A percentile compares a stretch with the other conserved stretches of the same genome.
These are phyloP conservation scores for Globisporangium sylvaticum DNA, from an alignment of 352 stramenopile genomes.

Conservation along the genomic window DNA sequence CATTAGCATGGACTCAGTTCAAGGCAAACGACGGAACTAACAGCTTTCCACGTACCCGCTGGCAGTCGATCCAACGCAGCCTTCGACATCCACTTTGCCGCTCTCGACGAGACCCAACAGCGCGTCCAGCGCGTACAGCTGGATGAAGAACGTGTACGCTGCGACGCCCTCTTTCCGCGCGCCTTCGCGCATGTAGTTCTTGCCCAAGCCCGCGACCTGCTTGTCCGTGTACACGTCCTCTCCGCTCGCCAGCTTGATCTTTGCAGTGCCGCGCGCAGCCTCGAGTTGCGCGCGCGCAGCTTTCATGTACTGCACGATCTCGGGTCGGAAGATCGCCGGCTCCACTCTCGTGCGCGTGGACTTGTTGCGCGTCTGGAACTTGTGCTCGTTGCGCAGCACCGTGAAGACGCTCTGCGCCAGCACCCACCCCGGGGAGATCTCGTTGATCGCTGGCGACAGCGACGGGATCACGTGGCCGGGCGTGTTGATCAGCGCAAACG, in stretches of 20 bases:
- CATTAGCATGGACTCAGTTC: neutral
- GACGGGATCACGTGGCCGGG: conserved; percentile 68
- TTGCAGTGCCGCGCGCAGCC: conserved; percentile 34
- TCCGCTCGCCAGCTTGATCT: conserved; percentile 29
- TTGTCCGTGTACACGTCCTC: conserved; percentile 76
- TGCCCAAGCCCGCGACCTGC: conserved; percentile 65
- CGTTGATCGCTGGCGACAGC: conserved; percentile 80
- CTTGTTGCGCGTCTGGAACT: conserved; percentile 81
- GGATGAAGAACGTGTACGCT: conserved; percentile 84
- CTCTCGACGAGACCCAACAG: conserved; percentile 37
- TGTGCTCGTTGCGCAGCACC: conserved; percentile 85
- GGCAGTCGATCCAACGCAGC: conserved; percentile 21
- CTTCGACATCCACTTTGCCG: conserved; percentile 26
- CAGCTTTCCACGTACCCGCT: conserved; percentile 22
- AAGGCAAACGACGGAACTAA: neutral
- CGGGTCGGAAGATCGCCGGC: conserved; percentile 55
- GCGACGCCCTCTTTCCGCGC: conserved; percentile 50
- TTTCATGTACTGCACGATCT: conserved; percentile 82
- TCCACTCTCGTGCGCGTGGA: conserved; percentile 68
- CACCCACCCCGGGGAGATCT: conserved; percentile 89
- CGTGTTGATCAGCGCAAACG: conserved; percentile 75
- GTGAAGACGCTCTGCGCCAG: conserved; percentile 89
- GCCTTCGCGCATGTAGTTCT: conserved; percentile 82
- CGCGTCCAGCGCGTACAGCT: conserved; percentile 65
- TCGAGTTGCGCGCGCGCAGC: conserved; percentile 38